A percentile compares a stretch with the other conserved stretches of the same genome.
Evolutionary conservation across 1,284 basidiomycete genomes (phyloP).

Genomic region (Moesziomyces sp.): DNA sequence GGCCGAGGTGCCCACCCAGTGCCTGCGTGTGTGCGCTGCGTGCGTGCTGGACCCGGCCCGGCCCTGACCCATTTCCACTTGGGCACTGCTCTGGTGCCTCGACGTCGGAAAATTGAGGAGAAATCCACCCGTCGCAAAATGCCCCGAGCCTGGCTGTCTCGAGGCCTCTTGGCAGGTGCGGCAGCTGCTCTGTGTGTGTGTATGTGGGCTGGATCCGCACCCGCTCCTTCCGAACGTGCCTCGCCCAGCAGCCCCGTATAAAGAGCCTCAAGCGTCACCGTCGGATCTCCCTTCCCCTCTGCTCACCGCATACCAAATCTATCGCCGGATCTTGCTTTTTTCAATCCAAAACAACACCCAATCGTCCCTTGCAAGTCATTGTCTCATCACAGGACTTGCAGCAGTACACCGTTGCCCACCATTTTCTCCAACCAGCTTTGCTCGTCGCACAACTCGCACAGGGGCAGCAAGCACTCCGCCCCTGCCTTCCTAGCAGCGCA

Average conservation of each 20-base stretch:
- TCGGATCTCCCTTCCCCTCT: not conserved
- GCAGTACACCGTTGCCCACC: conserved; percentile 48
- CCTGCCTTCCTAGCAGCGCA: conserved; percentile 57
- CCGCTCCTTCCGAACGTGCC: conserved; percentile 1
- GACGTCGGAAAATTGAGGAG: conserved; percentile 12
- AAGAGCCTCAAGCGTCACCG: too few species aligned
- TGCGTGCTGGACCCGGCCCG: too few species aligned
- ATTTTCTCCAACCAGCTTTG: conserved; percentile 67
- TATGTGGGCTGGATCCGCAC: too few species aligned
- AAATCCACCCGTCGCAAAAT: conserved; percentile 1
- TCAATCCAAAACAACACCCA: not conserved
- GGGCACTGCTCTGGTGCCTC: too few species aligned
- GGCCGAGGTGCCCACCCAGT: too few species aligned
- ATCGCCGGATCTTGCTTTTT: not conserved
- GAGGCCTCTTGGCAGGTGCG: too few species aligned
- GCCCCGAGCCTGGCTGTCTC: not conserved
- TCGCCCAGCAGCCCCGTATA: too few species aligned
- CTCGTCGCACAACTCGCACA: conserved; percentile 64
- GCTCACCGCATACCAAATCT: conserved; percentile 12
- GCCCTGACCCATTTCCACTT: too few species aligned
- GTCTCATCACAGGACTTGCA: conserved; percentile 49
- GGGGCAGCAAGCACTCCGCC: conserved; percentile 65
- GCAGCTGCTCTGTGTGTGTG: too few species aligned
- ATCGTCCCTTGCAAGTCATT: conserved; percentile 40
- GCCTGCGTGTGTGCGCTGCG: too few species aligned